Conservation (phyloP, 805 yeast species). For the Lachancea waltii region DNA sequence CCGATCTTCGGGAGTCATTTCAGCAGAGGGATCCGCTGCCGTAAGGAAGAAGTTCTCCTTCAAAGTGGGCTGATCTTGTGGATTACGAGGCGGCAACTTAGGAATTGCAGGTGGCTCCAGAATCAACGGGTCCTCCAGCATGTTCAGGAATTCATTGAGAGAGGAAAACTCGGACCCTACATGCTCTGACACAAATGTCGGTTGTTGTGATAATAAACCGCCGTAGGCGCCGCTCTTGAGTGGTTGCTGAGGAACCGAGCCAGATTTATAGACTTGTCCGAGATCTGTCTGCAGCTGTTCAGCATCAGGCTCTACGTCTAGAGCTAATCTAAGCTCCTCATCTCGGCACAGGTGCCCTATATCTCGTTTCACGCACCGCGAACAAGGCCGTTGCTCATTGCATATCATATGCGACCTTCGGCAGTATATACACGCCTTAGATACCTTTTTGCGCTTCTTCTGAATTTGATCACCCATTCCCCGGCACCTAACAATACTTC, state of each 20-base stretch:
- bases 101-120: conserved; percentile 10
- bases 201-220: conserved; percentile 45
- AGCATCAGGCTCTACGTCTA: conserved; percentile 10
- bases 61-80: conserved; percentile 53
- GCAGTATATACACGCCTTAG: conserved; percentile 78
- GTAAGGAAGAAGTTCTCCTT: conserved; percentile 89
- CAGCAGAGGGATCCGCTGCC: conserved; percentile 95
- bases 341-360: conserved; percentile 85
- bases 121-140: conserved; percentile 75
- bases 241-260: conserved; percentile 27
- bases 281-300: conserved; percentile 1
- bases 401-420: conserved; percentile 93
- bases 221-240: neutral
- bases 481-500: neutral
- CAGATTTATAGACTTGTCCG: neutral
- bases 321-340: conserved; percentile 31
- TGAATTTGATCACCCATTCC: conserved; percentile 6
- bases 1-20: conserved; percentile 88
- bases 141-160: conserved; percentile 77
- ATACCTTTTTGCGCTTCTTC: conserved; percentile 16
- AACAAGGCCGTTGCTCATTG: conserved; percentile 63
- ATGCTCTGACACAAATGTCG: conserved; percentile 82
- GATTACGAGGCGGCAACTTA: neutral
- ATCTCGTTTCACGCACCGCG: conserved; percentile 77
- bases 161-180: conserved; percentile 91